These are phyloP conservation scores for Dendrothele bispora DNA, from an alignment of 768 basidiomycete genomes.

Conservation along the genomic window DNA sequence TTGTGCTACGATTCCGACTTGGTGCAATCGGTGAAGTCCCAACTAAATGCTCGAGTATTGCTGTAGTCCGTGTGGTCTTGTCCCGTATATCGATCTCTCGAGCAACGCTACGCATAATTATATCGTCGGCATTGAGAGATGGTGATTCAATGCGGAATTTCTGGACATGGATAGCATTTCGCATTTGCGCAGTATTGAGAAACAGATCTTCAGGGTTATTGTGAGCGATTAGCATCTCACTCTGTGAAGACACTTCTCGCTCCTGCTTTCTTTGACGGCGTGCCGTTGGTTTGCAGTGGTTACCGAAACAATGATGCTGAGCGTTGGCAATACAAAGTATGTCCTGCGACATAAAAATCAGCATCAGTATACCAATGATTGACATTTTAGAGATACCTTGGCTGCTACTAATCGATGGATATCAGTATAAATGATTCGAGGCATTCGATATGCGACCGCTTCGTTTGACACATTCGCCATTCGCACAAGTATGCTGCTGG, in stretches of 20 bases:
- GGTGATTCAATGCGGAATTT: conserved; percentile 14
- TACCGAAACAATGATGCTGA: conserved; percentile 22
- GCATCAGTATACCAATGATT: background rate
- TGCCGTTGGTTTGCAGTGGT: conserved; percentile 14
- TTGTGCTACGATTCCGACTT: too few relatives aligned
- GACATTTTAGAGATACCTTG: background rate
- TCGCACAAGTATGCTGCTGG: background rate
- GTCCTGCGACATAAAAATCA: conserved; percentile 10
- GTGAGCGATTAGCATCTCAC: background rate
- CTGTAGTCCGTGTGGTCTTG: too few relatives aligned
- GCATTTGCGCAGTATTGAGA: conserved; percentile 27
- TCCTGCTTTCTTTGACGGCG: conserved; percentile 16
- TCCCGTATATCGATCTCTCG: too few relatives aligned
- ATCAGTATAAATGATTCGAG: background rate
- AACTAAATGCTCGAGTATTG: too few relatives aligned
- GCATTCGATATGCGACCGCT: too few relatives aligned
- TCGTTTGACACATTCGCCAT: too few relatives aligned
- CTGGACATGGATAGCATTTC: conserved; percentile 19
- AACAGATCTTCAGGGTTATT: conserved; percentile 9
- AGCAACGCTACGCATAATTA: too few relatives aligned
- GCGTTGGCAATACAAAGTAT: conserved; percentile 24
- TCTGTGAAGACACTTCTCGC: conserved; percentile 4
- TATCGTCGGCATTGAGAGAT: too few relatives aligned
- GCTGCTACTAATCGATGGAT: background rate
- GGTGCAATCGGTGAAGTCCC: too few relatives aligned